phyloP scores from a whole-genome alignment of 2,329 filamentous ascomycete genomes.

The Nigrospora sphaerica region DNA sequence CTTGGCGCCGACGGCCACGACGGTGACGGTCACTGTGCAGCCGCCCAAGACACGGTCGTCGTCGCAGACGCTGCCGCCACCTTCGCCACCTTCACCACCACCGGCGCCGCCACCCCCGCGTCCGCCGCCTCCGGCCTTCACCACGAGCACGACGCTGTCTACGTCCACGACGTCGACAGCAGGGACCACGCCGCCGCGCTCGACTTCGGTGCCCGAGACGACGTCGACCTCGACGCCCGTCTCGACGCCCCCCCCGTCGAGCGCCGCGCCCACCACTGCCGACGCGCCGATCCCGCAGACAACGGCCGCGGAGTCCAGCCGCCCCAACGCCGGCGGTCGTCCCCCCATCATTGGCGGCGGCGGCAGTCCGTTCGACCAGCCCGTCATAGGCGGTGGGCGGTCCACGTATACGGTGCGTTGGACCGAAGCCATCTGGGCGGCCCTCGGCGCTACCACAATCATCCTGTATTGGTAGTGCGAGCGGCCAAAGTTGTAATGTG shows the following conservation, averaged over 20 bases:
- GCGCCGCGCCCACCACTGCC: no score
- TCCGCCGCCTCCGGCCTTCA: neutral
- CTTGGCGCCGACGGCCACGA: neutral
- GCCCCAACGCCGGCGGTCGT: neutral
- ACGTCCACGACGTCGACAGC: no score
- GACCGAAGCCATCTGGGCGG: slow-evolving; percentile 1
- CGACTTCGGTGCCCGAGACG: no score
- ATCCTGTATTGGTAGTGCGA: slow-evolving; percentile 1
- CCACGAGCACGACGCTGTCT: no score
- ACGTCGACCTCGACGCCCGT: no score
- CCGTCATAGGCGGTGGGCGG: slow-evolving; percentile 1
- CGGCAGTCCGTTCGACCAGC: slow-evolving; percentile 15
- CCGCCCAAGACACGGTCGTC: neutral
- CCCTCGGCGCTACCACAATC: slow-evolving; percentile 1
- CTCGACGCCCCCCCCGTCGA: no score
- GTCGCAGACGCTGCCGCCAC: neutral
- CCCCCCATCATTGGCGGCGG: slow-evolving; percentile 5
- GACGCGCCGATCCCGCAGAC: no score
- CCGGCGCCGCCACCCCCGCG: neutral
- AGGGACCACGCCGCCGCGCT: no score
- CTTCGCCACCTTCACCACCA: neutral
- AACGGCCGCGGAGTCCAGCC: no score
- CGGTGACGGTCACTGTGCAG: slow-evolving; percentile 2
- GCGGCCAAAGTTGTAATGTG: neutral
- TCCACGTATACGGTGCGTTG: neutral